Base-by-base conservation (phyloP, 2,329 filamentous ascomycete species). In the Cladosporium sp. region DNA sequence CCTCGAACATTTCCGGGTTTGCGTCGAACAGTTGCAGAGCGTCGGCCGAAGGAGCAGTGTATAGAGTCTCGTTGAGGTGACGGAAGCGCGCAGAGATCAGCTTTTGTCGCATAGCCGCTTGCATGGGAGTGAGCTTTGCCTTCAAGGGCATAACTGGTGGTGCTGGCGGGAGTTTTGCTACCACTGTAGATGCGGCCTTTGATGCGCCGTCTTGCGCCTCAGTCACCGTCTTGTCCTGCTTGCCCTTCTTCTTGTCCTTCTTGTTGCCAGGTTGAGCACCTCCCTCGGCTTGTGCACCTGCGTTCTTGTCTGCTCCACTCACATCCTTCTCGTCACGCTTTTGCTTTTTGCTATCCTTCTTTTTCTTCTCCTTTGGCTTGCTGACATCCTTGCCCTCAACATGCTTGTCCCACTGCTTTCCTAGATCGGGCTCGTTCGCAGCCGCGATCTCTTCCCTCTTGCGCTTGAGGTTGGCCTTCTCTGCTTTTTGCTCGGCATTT, bases 31-130 rank as follows among this genome's bases (percentile, higher is more conserved):
- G 87, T 60, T 85, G 81, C 72, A 95, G 88, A n/a, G 95, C 91
- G 70, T 95, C 88, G 41, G 84, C 83, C 0, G 95, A 99, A 0
- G 93, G 92, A 8, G 90, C 92, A 4, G 94, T 98, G 82, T 99
- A 99, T 15, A 99, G 88, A 0, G 92, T 94, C 82, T 99, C 91
- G 79, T 99, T 99, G 68, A 99, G 88, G 79, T 98, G 93, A 70
- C 95, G 92, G 86, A 99, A 99, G 66, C 95, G 93, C 1, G 95
- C 93, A 11, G 93, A 96, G 69, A 96, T 86, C 69, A 99, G 88
- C 83, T 99, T 99, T 76, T 93, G 90, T 68, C 92, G 90, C 95
- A 99, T 99, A 3, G 92, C 89, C 65, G 90, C 88, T 83, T 99
- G 95, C 65, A 99, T 88, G 3, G 95, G 93, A 0, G 95, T 99